Evolutionary conservation across 2,329 filamentous ascomycete species (phyloP), one percentile per base, ranked within the genome.

Genomic region (Podosphaera fusca): DNA sequence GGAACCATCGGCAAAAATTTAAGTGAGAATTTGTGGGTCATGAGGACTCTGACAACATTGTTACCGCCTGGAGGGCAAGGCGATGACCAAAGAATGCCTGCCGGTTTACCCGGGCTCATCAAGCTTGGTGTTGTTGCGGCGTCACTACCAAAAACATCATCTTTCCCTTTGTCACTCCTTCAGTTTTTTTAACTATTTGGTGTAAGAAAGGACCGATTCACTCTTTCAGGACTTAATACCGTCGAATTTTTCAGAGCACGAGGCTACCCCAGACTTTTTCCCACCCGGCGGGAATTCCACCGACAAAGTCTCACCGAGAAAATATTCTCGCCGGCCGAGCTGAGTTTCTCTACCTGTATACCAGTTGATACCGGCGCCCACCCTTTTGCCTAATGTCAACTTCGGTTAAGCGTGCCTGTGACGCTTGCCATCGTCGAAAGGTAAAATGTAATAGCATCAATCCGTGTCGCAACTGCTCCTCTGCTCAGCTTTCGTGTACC

Each of bases 351-450:
- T 14, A 54, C 29, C 21, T 8, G 9, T 40, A 14, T 34, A 29
- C 45, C 53, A 9, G 34, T 42, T 55, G 53, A 42, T 45, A 42
- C n/a, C 10, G 1, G 53, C 40, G 4, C 29, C 38, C 53, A 36
- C 8, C 12, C 4, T 53, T 21, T 21, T 14, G 7, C 7, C 33
- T 21, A 53, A 65, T 66, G 61, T 65, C 66, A 58, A 62, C 66
- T 50, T 67, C 71, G 36, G 70, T 73, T 45, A 74, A 74, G 61
- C 71, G 80, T 66, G 82, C 82, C 59, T 85, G 82, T 71, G 82
- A 85, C 68, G 81, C 81, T 64, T 85, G 82, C 67, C 82, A 85
- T 72, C 79, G 81, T 61, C 78, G 82, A 68, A 85, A 85, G 69
- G 82, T 85, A 67, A 85, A 84, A 68, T 85, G 82, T 66, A 81